Base-by-base conservation (phyloP, 2,329 filamentous ascomycete species). In the Aspergillus ustus region DNA sequence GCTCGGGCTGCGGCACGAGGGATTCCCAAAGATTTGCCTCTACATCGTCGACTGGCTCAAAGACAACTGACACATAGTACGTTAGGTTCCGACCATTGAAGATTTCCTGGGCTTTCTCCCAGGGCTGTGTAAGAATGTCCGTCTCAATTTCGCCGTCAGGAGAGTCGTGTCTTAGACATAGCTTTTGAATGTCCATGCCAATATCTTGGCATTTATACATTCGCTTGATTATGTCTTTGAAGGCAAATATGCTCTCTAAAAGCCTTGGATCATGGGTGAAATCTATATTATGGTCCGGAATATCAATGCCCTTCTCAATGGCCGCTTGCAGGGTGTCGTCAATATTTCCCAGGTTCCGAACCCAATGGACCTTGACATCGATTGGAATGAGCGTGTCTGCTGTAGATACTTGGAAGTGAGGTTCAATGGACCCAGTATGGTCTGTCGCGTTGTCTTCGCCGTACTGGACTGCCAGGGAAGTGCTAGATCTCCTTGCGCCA, bases 201-300 rank as follows among this genome's bases (percentile, higher is more conserved):
- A 52, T 37, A 2, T 40, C 25, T 22, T 52, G 50, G 9, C 50
- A 52, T 1, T 52, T 52, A 31, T 52, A 52, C 50, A 52, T 22
- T 4, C 50, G 50, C 50, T 29, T 52, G 20, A 52, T 52, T n/a
- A 19, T 7, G 29, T 52, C 50, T 22, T 52, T 52, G 29, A 52
- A 52, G 15, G 50, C 50, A 11, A 37, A 52, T 29, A 37, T 52
- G 20, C 15, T 20, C 2, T 9, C 37, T 7, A 48, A 3, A 9
- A 48, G 22, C 22, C 45, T 48, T 9, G 45, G 45, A 25, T 48
- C 45, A 25, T 48, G 19, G 15, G 19, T 9, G 45, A 19, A 48
- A 15, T 8, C 4, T 7, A 48, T 29, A 7, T 48, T 48, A 22
- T 48, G 45, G 11, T 8, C 15, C 6, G 45, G 45, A 25, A 48